Evolutionary conservation across 305 asterid species (phyloP), one percentile per base, ranked within the genome.

Genomic region (Solanum hybrid): DNA sequence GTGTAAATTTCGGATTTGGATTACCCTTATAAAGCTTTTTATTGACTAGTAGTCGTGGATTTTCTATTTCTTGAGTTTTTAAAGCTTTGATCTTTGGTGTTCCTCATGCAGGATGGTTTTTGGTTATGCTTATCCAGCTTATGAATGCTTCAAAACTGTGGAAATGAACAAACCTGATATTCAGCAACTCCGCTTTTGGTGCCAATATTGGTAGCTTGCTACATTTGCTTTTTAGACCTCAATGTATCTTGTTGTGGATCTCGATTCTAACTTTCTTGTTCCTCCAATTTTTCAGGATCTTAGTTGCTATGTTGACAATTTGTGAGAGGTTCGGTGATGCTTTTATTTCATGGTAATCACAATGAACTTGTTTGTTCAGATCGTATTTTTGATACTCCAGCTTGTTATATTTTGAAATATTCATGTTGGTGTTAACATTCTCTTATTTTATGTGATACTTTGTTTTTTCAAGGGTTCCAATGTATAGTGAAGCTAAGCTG

Each of bases 401-500:
- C 77, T 46, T 46, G 60, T 27, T 88, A 5, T 35, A 24, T 88
- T 78, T 56, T 26, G 78, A 46, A 24, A 64, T 37, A 3, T 46
- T 81, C 46, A 10, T 79, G 36, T 78, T 40, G 75, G 7, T 51
- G 66, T 86, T 31, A 35, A 20, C 71, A 12, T 72, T 37, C 86
- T 64, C 90, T 60, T 37, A 76, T 40, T 69, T 85, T 26, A 79
- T 75, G 85, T 40, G 86, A 26, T 69, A n/a, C 89, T n/a, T 40
- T 73, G 81, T 89, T 86, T 79, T 13, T 75, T 91, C 91, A 92
- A 97, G 99, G 99, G 91, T 97, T 91, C 99, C 99, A 29, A 95
- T 97, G 98, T 96, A 97, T 88, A 95, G 98, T 91, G 99, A 97
- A 95, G 98, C 99, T 89, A 97, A 97, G 93, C 89, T 97, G 97